Evolutionary conservation across 495 filamentous ascomycete species (phyloP), one percentile per base, ranked within the genome.

Genomic region (Lasiosphaeria ovina): DNA sequence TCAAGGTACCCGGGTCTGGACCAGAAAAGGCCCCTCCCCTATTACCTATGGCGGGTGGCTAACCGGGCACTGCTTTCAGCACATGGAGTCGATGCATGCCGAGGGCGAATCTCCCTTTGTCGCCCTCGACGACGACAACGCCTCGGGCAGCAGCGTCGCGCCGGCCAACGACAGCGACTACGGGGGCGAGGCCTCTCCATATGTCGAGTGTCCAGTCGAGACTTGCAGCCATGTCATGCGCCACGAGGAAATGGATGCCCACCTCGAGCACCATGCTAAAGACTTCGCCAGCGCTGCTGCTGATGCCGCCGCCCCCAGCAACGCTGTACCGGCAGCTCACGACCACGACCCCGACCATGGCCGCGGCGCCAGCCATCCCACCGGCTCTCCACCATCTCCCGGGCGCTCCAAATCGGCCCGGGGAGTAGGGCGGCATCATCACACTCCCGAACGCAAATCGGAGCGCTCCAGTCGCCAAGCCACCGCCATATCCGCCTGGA

Each of bases 201-300:
- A 86, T 63, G 77, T 85, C 47, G 77, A 85, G 52, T 96, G 93
- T 64, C 85, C 88, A 1, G 75, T 84, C 8, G 79, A 85, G 11
- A 83, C 82, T n/a, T 96, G 91, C 71, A 88, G 87, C 24, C 89
- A 96, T 66, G 69, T 79, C 16, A 72, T 93, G 49, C 73, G 81
- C 35, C 69, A 82, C 12, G 67, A 74, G 3, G 85, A 91, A 61
- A 71, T 94, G 38, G 81, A 88, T 32, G 83, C 79, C 38, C 92
- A 95, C 69, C 72, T 92, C 42, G 88, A 92, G 68, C 74, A 92
- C 52, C 92, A 96, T 72, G 68, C 75, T 42, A 80, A 83, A 36
- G 89, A 90, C 67, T 73, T 74, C 11, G 73, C 80, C 54, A 83
- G 82, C 17, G 81, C 84, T 51, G 69, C 62, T 42, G 35, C 53